phyloP scores from a whole-genome alignment of 768 basidiomycete species.

The Leccinum aurantiacum region DNA sequence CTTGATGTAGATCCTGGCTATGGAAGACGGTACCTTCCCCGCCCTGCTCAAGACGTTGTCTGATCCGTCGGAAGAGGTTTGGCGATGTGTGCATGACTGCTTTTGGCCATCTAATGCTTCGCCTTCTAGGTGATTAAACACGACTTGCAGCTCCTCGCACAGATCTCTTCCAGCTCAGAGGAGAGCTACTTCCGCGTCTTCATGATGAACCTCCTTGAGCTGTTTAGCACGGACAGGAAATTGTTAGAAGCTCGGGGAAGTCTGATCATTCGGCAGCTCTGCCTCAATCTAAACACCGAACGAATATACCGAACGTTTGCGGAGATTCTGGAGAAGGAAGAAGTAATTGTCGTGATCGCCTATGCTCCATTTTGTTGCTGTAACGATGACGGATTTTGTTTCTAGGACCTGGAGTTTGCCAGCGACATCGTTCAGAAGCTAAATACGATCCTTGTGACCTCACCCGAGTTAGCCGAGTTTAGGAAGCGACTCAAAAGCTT shows the following conservation, averaged over 20 bases:
- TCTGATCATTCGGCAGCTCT: slow-evolving; percentile 92
- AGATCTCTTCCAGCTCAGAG: slow-evolving; percentile 94
- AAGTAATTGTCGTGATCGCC: slow-evolving; percentile 51
- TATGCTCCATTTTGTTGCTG: neutral
- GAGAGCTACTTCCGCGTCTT: slow-evolving; percentile 95
- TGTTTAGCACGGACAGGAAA: slow-evolving; percentile 92
- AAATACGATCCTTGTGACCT: slow-evolving; percentile 94
- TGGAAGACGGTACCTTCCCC: slow-evolving; percentile 97
- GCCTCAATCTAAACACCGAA: slow-evolving; percentile 92
- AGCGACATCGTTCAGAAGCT: slow-evolving; percentile 97
- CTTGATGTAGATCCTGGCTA: slow-evolving; percentile 72
- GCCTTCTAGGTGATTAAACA: slow-evolving; percentile 83
- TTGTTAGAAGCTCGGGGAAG: slow-evolving; percentile 91
- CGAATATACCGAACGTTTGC: slow-evolving; percentile 94
- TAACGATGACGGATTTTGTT: neutral
- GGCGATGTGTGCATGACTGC: slow-evolving; percentile 9
- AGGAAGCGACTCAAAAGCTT: slow-evolving; percentile 88
- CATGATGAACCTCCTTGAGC: slow-evolving; percentile 90
- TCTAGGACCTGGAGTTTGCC: slow-evolving; percentile 93
- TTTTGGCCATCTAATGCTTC: neutral
- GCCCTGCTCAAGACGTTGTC: slow-evolving; percentile 93
- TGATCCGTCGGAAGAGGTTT: slow-evolving; percentile 92
- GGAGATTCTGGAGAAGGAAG: slow-evolving; percentile 97
- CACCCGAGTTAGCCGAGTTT: slow-evolving; percentile 94
- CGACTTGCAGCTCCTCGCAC: slow-evolving; percentile 92